Evolutionary conservation across 345 rosid species (phyloP), one percentile per base, ranked within the genome.

Genomic region (Populus nigra): DNA sequence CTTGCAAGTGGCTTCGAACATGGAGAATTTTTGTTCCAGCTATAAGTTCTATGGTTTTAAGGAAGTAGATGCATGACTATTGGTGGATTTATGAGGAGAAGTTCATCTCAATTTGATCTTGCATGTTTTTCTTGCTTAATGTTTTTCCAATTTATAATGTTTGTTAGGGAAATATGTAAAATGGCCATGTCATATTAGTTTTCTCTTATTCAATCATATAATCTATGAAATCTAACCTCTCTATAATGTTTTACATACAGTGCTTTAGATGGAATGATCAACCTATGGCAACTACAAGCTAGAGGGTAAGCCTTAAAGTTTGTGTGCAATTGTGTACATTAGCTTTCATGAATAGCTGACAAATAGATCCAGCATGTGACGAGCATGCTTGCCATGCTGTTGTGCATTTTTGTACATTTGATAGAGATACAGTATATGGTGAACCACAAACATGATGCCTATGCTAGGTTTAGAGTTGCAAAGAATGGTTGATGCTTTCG

Each of bases 251-350:
- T 67, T 57, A 23, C 43, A 16, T 78, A 11, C 84, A 86, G 88
- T 77, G 83, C 88, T 75, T 78, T 86, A 84, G 88, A 86, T 77
- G 87, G 87, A 41, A 25, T 79, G 43, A 65, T 86, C 69, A 81
- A 86, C 78, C 84, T 86, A 36, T 84, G 88, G 88, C 82, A 86
- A 79, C 70, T 86, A 77, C 85, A 81, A 66, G 69, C 77, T 18
- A 75, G 73, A 36, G 85, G 86, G 88, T 83, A 66, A 77, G 74
- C 70, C 50, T 39, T 35, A 59, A 25, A 72, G 18, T 65, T 45
- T n/a, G 53, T 31, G 45, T 65, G 36, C 47, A 75, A 3, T 22
- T 65, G 12, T 18, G 15, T 47, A 61, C 25, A 47, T 31, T 45
- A 75, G 27, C n/a, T 31, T 18, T 43, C 20, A 15, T 75, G 33